phyloP scores from a whole-genome alignment of 148 eudicot genomes.

The Rhododendron ovatum region DNA sequence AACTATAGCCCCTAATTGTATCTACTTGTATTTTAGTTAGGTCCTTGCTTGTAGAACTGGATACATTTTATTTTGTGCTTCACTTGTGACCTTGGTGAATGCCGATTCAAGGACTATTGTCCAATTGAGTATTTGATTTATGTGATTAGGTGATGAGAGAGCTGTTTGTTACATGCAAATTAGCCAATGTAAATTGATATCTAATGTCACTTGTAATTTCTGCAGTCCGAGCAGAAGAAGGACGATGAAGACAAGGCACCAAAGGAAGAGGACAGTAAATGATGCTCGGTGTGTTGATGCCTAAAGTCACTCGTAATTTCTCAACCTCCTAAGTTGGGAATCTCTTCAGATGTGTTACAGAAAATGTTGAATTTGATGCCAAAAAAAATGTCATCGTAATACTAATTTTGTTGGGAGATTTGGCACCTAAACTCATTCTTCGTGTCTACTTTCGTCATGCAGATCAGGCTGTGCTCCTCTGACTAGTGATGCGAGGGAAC shows the following conservation, averaged over 20 bases:
- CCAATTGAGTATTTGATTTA: background rate
- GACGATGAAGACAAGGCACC: conserved; percentile 67
- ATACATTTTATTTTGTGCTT: background rate
- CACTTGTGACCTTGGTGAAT: background rate
- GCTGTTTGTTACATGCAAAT: background rate
- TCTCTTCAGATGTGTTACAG: background rate
- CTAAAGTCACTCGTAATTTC: background rate
- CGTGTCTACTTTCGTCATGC: background rate
- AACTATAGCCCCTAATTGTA: background rate
- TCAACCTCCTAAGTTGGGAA: conserved; percentile 25
- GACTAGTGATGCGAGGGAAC: background rate
- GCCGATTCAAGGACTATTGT: background rate
- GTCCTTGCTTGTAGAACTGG: background rate
- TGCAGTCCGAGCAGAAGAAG: conserved; percentile 52
- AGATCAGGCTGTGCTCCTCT: background rate
- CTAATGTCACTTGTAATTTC: background rate
- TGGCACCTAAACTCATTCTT: background rate
- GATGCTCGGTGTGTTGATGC: conserved; percentile 2
- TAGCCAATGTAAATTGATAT: background rate
- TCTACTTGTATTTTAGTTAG: background rate
- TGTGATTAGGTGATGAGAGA: background rate
- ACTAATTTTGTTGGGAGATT: background rate
- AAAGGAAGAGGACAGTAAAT: conserved; percentile 60
- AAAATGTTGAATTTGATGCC: background rate
- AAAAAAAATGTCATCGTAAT: background rate